A percentile compares a stretch with the other conserved stretches of the same genome.
Evolutionary conservation across 176 grass and related monocot species (phyloP).

Genomic region (Oropetium thomaeum): DNA sequence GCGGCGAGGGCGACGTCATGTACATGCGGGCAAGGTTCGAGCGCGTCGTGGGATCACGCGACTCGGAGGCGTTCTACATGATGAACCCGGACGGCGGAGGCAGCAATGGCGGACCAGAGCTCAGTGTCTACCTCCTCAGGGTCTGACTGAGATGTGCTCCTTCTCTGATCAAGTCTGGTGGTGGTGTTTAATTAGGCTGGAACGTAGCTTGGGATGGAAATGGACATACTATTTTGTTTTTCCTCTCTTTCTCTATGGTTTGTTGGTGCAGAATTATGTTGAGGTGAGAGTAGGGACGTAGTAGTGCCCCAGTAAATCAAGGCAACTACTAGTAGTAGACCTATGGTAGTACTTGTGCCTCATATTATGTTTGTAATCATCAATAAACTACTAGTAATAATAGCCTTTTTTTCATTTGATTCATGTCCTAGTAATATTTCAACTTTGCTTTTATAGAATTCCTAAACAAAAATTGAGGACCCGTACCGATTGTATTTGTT

Average conservation of each 20-base stretch:
- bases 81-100: constrained; percentile 72
- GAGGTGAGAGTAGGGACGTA: neutral
- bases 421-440: neutral
- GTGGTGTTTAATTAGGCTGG: constrained; percentile 33
- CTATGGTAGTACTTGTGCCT: neutral
- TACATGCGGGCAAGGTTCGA: constrained; percentile 95
- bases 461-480: neutral
- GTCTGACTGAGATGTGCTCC: constrained; percentile 40
- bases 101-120: constrained; percentile 65
- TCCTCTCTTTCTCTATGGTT: neutral
- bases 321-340: too few species aligned
- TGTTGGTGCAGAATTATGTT: neutral
- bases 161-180: neutral
- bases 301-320: too few species aligned
- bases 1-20: constrained; percentile 75
- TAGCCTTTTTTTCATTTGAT: neutral
- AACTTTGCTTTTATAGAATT: neutral
- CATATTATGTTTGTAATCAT: neutral
- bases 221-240: constrained; percentile 12
- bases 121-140: constrained; percentile 84
- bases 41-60: constrained; percentile 78
- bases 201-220: neutral
- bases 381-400: too few species aligned
- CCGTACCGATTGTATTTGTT: neutral
- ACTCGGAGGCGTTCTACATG: constrained; percentile 99